A percentile compares a stretch with the other conserved stretches of the same genome.
Conservation (phyloP, 805 yeast genomes). For the Starmerella roubikii region DNA sequence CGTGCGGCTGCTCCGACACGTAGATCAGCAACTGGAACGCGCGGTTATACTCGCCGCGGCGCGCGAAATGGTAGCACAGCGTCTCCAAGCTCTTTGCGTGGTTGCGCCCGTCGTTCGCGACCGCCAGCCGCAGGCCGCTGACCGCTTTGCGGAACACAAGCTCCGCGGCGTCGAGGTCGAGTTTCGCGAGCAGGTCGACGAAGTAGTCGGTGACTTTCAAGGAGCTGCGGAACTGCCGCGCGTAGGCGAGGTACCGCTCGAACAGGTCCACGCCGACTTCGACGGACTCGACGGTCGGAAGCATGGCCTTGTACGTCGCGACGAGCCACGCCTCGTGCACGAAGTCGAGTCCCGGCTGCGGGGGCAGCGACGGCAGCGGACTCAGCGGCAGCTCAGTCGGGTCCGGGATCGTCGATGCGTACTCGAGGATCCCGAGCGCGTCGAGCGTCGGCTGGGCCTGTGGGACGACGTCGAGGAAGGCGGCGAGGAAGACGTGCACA, state of each 20-base stretch:
- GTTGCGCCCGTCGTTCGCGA: conserved; percentile 10
- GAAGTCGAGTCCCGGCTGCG: conserved; percentile 1
- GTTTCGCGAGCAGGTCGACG: conserved; percentile 16
- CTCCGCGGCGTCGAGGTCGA: conserved; percentile 17
- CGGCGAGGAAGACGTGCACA: conserved; percentile 13
- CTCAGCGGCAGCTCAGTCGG: conserved; percentile 1
- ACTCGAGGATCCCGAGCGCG: conserved; percentile 13
- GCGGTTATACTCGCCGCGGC: conserved; percentile 9
- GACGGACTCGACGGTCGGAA: conserved; percentile 16
- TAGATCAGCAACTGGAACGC: conserved; percentile 15
- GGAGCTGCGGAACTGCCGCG: neutral
- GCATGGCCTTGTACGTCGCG: conserved; percentile 21
- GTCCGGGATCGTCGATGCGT: conserved; percentile 1
- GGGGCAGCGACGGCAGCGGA: too few species aligned
- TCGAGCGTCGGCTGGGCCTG: conserved; percentile 9
- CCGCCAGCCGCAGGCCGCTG: conserved; percentile 5
- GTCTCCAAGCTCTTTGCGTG: conserved; percentile 12
- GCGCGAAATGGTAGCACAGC: conserved; percentile 10
- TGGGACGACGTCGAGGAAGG: conserved; percentile 17
- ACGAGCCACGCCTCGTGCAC: conserved; percentile 18
- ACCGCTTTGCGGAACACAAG: conserved; percentile 15
- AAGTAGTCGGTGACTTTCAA: conserved; percentile 19
- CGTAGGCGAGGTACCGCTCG: conserved; percentile 10
- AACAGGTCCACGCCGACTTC: conserved; percentile 14
- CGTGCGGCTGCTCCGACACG: conserved; percentile 1